Percentiles rank a stretch among this genome's conserved stretches.
phyloP scores from a whole-genome alignment of 2,329 filamentous ascomycete genomes.

The Aspergillus transmontanensis region DNA sequence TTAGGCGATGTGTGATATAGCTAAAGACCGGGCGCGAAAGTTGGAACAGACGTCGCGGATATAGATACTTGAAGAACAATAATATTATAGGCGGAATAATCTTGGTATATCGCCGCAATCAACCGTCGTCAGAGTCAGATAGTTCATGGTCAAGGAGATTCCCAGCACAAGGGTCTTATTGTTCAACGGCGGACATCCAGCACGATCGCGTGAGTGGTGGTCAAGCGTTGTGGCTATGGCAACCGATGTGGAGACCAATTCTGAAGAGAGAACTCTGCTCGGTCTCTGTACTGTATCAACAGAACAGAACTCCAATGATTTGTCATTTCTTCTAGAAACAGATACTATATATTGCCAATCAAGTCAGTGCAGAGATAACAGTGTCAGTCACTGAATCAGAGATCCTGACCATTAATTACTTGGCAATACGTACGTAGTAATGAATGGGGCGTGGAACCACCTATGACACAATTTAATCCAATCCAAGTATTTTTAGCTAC shows the following conservation, averaged over 20 bases:
- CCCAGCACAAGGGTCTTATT: not conserved
- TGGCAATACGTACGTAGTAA: too few species aligned
- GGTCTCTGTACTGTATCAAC: not conserved
- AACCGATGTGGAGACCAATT: constrained; percentile 1
- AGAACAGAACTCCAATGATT: not conserved
- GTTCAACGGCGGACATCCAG: not conserved
- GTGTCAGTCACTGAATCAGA: not conserved
- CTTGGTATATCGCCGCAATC: not conserved
- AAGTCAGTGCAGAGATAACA: not conserved
- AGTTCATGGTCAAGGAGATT: not conserved
- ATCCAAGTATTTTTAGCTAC: not conserved
- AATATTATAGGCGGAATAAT: not conserved
- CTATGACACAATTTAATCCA: not conserved
- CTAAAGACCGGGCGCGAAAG: constrained; percentile 74
- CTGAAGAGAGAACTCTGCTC: not conserved
- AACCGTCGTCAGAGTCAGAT: not conserved
- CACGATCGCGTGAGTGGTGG: not conserved
- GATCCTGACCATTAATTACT: not conserved
- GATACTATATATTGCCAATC: not conserved
- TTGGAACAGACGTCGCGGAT: constrained; percentile 38
- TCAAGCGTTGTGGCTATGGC: not conserved
- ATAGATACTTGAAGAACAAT: constrained; percentile 3
- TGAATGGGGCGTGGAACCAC: not conserved
- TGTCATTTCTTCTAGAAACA: not conserved
- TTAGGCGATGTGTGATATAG: constrained; percentile 91